Evolutionary conservation across 306 rosid genomes (phyloP), one percentile per base, ranked within the genome.

Genomic region (Phaseolus lunatus): DNA sequence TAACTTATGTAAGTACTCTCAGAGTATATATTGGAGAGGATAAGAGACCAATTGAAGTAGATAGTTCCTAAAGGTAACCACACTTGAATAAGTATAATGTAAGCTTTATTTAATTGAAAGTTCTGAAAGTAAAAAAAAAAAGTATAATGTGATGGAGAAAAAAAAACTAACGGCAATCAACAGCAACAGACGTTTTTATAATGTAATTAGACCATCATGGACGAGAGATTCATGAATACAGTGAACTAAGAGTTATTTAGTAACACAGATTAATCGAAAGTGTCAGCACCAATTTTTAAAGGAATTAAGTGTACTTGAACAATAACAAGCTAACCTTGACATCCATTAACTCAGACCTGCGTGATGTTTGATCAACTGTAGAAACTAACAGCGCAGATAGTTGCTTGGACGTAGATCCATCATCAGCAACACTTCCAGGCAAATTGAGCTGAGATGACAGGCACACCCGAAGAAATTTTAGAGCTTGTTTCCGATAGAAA

Each of bases 381-480:
- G 97, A 92, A 72, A 90, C 87, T 59, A 96, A 80, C 81, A 92
- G 73, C 53, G 91, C 70, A 65, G 97, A 92, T 80, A 96, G 84
- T 84, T 87, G 97, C 72, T 84, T 89, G 73, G 90, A 78, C 53
- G 96, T 89, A 82, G 50, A 77, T 82, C 90, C 96, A 37, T 96
- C 98, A 33, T 93, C 93, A 75, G 88, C 67, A 73, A 92, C 87
- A 80, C 78, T 82, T 82, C 93, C 99, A 59, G 99, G 99, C 74
- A 96, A 96, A 86, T 92, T 96, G 58, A 96, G 97, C 85, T 96
- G 99, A 80, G 98, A 96, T 11, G 97, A 86, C 81, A 96, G 84
- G 82, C 99, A 96, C 70, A 91, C 97, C 33, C 93, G 90, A 48
- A 96, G 93, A 77, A 96, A 96, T 65, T 87, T 90, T 67, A 96